Evolutionary conservation across 2,329 filamentous ascomycete species (phyloP), one percentile per base, ranked within the genome.

Genomic region (Neofusicoccum sp.): DNA sequence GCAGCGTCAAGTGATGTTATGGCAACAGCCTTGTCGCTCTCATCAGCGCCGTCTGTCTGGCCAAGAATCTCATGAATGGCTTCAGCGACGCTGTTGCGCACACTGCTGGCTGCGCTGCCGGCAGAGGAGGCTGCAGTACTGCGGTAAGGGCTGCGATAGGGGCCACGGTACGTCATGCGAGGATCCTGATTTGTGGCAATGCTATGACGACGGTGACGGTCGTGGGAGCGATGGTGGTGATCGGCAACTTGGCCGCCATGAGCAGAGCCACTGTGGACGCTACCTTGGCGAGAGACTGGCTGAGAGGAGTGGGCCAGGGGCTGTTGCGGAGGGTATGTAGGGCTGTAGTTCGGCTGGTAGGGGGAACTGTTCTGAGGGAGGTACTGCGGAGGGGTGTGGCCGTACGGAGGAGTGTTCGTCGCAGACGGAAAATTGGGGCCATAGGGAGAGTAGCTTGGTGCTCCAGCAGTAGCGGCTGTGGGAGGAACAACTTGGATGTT

Each of bases 121-220:
- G 28, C n/a, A 11, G 47, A 45, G 6, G 58, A 53, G 20, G 24
- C 38, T 5, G 58, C 47, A 7, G 9, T 28, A 8, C 58, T 44
- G 4, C 31, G 41, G 11, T 54, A 38, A 3, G 47, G 45, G 11
- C 24, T 49, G 30, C 48, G 58, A 8, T 49, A 49, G 14, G 45
- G 45, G 3, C 20, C 24, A 11, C 41, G 41, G 30, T 53, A 67
- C 31, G 61, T 53, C 58, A 68, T 67, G 57, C 68, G 70, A 64
- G 64, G 65, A 43, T 69, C 69, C 53, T 65, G 68, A 62, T 62
- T 67, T 24, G 69, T 67, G 51, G 71, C 64, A 40, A 65, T 65
- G 54, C 66, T 61, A 57, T 70, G 68, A 14, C 58, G 58, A 8
- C 58, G 58, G 24, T 53, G 47, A 11, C 36, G 40, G 16, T 45